phyloP scores from a whole-genome alignment of 768 basidiomycete species.

The Lactarius pseudohatsudake region DNA sequence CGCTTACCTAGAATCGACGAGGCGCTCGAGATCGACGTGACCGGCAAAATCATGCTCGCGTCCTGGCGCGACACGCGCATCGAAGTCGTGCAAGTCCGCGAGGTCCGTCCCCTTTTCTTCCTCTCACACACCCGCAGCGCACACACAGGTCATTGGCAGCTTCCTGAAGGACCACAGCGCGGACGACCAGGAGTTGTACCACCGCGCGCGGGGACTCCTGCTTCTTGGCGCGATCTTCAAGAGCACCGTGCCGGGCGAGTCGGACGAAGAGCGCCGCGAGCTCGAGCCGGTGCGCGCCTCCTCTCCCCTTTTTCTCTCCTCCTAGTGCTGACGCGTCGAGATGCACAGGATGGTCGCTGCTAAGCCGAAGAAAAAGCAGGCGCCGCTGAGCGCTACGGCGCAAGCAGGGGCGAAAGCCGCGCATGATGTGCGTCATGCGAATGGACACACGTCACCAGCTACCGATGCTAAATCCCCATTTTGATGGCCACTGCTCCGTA shows the following conservation, averaged over 20 bases:
- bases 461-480: not conserved
- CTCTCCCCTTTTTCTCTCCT: not conserved
- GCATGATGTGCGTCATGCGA: slow-evolving; percentile 9
- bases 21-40: slow-evolving; percentile 90
- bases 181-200: slow-evolving; percentile 66
- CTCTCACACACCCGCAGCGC: slow-evolving; percentile 7
- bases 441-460: slow-evolving; percentile 6
- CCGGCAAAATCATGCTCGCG: slow-evolving; percentile 92
- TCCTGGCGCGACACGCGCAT: slow-evolving; percentile 97
- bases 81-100: slow-evolving; percentile 89
- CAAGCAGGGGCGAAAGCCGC: slow-evolving; percentile 18
- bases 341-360: slow-evolving; percentile 76
- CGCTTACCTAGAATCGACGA: slow-evolving; percentile 82
- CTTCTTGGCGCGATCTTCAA: slow-evolving; percentile 91
- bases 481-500: not conserved
- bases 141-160: slow-evolving; percentile 66
- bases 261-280: slow-evolving; percentile 91
- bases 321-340: not conserved
- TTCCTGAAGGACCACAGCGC: slow-evolving; percentile 80
- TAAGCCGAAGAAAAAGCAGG: slow-evolving; percentile 51
- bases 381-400: slow-evolving; percentile 14
- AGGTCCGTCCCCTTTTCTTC: slow-evolving; percentile 40
- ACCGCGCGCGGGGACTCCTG: slow-evolving; percentile 86
- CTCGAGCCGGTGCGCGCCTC: slow-evolving; percentile 70
- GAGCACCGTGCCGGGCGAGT: slow-evolving; percentile 77